A percentile compares a stretch with the other conserved stretches of the same genome.
Evolutionary conservation across 176 grass and related monocot genomes (phyloP).

Genomic region (Bonia amplexicaulis): DNA sequence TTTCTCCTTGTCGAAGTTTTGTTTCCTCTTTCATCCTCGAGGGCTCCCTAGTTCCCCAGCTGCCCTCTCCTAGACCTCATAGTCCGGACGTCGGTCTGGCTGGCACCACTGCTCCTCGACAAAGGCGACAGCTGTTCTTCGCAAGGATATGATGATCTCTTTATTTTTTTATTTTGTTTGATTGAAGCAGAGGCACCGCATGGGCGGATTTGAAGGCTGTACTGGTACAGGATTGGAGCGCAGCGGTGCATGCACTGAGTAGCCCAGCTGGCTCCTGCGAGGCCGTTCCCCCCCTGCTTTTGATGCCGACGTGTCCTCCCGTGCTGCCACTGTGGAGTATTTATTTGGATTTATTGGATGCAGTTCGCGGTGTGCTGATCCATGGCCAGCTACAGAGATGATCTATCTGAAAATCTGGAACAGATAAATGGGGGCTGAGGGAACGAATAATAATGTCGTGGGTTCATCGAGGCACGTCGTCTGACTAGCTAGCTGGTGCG

Average conservation of each 20-base stretch:
- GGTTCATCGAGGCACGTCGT: too few relatives aligned
- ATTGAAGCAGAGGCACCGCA: background rate
- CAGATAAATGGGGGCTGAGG: too few relatives aligned
- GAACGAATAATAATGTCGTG: too few relatives aligned
- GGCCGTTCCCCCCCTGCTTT: background rate
- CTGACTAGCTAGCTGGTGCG: too few relatives aligned
- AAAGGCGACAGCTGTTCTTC: background rate
- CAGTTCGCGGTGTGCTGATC: background rate
- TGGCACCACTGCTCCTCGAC: constrained; percentile 30
- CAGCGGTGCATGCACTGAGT: background rate
- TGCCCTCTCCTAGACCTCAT: background rate
- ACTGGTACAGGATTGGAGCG: background rate
- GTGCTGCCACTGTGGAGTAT: background rate
- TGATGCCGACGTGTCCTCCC: constrained; percentile 11
- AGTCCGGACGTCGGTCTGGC: background rate
- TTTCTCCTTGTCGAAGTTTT: too few relatives aligned
- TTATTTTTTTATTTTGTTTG: background rate
- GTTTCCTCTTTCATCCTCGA: background rate
- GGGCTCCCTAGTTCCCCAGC: too few relatives aligned
- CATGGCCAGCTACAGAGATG: background rate
- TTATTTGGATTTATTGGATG: background rate
- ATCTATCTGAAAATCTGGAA: background rate
- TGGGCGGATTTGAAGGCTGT: background rate
- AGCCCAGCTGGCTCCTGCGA: constrained; percentile 11
- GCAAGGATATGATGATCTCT: background rate